Conservation (phyloP, 2,329 filamentous ascomycete species). For the Aureobasidium sp. region DNA sequence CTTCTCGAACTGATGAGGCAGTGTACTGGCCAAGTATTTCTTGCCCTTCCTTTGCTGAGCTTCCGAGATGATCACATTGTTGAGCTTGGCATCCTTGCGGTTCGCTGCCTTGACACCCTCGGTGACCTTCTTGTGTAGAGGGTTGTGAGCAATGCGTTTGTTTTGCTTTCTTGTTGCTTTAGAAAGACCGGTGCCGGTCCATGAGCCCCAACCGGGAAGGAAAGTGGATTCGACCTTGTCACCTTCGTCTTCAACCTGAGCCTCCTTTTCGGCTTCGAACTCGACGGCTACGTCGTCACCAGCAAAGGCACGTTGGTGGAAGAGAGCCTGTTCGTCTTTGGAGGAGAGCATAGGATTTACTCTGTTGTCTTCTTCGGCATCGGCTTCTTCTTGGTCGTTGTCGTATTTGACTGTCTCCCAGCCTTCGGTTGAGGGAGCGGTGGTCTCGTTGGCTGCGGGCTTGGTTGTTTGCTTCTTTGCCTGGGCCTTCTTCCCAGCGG, state of each 20-base stretch:
- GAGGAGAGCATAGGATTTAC: constrained; percentile 23
- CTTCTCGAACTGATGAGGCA: constrained; percentile 88
- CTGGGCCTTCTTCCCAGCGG: constrained; percentile 3
- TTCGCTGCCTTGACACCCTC: constrained; percentile 70
- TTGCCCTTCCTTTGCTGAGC: constrained; percentile 85
- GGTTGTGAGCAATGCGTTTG: constrained; percentile 41
- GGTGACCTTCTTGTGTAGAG: constrained; percentile 52
- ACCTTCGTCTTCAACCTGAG: constrained; percentile 65
- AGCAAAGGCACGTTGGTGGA: constrained; percentile 75
- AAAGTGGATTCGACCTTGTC: constrained; percentile 76
- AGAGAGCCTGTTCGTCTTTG: constrained; percentile 53
- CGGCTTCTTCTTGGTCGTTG: constrained; percentile 22
- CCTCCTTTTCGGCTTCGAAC: constrained; percentile 74
- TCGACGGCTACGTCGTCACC: constrained; percentile 75
- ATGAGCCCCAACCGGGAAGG: constrained; percentile 90
- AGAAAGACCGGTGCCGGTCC: constrained; percentile 78
- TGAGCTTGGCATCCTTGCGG: constrained; percentile 74
- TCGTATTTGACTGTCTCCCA: constrained; percentile 38
- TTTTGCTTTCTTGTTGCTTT: constrained; percentile 60
- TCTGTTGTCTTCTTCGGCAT: constrained; percentile 19
- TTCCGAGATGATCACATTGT: constrained; percentile 86
- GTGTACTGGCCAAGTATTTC: constrained; percentile 74
- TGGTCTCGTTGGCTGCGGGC: constrained; percentile 19
- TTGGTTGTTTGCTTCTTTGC: constrained; percentile 6
- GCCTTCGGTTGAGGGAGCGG: constrained; percentile 34